A percentile compares a stretch with the other conserved stretches of the same genome.
phyloP scores from a whole-genome alignment of 768 basidiomycete genomes.

The Tulasnella sp. region DNA sequence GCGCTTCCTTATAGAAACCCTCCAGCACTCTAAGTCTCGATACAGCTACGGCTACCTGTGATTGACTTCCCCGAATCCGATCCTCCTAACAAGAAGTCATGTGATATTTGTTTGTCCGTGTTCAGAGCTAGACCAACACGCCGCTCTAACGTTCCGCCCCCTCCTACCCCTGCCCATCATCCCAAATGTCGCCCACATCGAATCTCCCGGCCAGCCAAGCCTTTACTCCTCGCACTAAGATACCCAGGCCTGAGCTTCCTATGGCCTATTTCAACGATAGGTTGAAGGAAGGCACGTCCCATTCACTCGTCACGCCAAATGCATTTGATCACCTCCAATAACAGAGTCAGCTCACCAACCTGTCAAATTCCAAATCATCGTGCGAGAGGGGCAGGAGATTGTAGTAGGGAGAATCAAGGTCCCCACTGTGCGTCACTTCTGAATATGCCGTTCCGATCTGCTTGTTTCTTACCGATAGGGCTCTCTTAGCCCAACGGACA shows the following conservation, averaged over 20 bases:
- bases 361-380: conserved; percentile 33
- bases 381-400: conserved; percentile 30
- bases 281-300: conserved; percentile 6
- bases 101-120: too few relatives aligned
- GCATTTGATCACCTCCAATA: neutral
- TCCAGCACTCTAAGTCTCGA: too few relatives aligned
- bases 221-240: neutral
- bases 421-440: conserved; percentile 26
- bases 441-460: neutral
- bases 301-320: neutral
- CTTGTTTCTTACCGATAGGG: neutral
- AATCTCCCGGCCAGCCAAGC: neutral
- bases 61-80: too few relatives aligned
- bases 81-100: too few relatives aligned
- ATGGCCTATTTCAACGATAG: neutral
- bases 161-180: neutral
- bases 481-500: conserved; percentile 50
- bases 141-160: too few relatives aligned
- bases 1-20: too few relatives aligned
- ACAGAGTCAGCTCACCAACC: neutral
- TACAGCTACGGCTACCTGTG: too few relatives aligned
- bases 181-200: neutral
- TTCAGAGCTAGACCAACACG: too few relatives aligned
- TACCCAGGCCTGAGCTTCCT: neutral
- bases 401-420: conserved; percentile 32